Percentiles rank a stretch among this genome's conserved stretches.
Evolutionary conservation across 345 rosid genomes (phyloP).

Genomic region (Syzygium aqueum): DNA sequence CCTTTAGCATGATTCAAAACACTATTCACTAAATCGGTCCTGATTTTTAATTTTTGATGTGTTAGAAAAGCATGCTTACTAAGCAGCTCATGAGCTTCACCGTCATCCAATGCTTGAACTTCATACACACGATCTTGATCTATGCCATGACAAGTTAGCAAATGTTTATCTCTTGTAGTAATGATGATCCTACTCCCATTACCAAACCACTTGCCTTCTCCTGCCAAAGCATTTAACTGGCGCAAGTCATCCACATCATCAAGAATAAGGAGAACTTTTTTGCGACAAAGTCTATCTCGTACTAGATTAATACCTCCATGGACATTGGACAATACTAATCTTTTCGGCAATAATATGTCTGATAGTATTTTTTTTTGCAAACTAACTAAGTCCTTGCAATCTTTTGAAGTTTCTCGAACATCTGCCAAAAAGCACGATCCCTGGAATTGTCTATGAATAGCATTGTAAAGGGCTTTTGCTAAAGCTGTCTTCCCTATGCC

Average conservation of each 20-base stretch:
- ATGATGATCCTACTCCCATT: too few species aligned
- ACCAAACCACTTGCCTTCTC: background rate
- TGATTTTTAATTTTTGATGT: accelerated
- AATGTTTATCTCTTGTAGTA: too few species aligned
- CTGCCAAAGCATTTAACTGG: too few species aligned
- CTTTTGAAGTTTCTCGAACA: background rate
- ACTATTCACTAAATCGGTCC: accelerated
- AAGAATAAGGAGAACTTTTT: too few species aligned
- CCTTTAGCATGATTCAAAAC: too few species aligned
- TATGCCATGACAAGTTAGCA: too few species aligned
- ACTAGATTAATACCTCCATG: accelerated
- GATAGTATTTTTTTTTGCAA: too few species aligned
- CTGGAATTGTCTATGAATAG: accelerated
- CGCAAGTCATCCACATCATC: too few species aligned
- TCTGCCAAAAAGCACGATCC: accelerated
- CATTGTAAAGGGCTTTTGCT: background rate
- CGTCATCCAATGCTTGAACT: accelerated
- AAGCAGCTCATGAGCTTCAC: too few species aligned
- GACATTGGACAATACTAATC: too few species aligned
- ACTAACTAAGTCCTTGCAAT: accelerated
- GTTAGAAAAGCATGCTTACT: accelerated
- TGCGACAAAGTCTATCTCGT: accelerated
- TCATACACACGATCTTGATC: too few species aligned
- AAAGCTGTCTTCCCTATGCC: background rate
- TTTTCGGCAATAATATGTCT: too few species aligned